Percentiles rank a stretch among this genome's conserved stretches.
These are phyloP conservation scores for Mycosarcoma mackinlayi DNA, from an alignment of 1,284 basidiomycete species.

Conservation along the genomic window DNA sequence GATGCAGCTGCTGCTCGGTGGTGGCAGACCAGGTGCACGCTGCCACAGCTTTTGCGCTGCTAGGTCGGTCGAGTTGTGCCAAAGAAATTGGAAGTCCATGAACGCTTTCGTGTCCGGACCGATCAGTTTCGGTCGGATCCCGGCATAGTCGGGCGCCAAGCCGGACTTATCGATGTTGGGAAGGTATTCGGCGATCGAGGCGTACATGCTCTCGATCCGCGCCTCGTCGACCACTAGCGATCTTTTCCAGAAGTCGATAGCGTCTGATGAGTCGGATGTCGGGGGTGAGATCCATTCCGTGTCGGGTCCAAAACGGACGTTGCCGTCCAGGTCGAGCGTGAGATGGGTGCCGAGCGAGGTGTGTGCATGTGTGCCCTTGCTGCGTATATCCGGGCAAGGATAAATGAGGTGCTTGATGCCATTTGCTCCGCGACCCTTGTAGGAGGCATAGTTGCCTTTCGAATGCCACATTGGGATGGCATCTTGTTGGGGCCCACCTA, in stretches of 20 bases:
- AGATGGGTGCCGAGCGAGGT: constrained; percentile 65
- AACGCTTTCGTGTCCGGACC: constrained; percentile 78
- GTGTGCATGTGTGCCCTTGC: constrained; percentile 52
- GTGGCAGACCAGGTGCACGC: constrained; percentile 25
- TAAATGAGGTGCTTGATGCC: constrained; percentile 62
- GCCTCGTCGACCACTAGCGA: constrained; percentile 46
- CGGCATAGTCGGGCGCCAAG: constrained; percentile 87
- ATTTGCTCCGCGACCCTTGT: constrained; percentile 53
- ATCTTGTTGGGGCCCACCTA: constrained; percentile 18
- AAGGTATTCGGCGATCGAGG: constrained; percentile 73
- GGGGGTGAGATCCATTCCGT: constrained; percentile 80
- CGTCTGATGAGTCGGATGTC: background rate
- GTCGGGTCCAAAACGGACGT: constrained; percentile 92
- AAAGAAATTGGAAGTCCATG: constrained; percentile 78
- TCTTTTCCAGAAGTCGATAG: constrained; percentile 56
- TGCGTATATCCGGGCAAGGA: constrained; percentile 57
- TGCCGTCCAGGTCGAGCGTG: constrained; percentile 81
- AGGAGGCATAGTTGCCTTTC: constrained; percentile 66
- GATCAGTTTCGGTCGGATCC: constrained; percentile 88
- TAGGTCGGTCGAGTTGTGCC: constrained; percentile 54
- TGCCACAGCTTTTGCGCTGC: constrained; percentile 59
- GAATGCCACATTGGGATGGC: constrained; percentile 60
- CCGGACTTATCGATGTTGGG: constrained; percentile 77
- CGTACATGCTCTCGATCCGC: constrained; percentile 59
- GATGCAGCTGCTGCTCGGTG: constrained; percentile 22